A percentile compares a stretch with the other conserved stretches of the same genome.
These are phyloP conservation scores for Pseudogymnoascus sp. DNA, from an alignment of 2,329 filamentous ascomycete species.

Conservation along the genomic window DNA sequence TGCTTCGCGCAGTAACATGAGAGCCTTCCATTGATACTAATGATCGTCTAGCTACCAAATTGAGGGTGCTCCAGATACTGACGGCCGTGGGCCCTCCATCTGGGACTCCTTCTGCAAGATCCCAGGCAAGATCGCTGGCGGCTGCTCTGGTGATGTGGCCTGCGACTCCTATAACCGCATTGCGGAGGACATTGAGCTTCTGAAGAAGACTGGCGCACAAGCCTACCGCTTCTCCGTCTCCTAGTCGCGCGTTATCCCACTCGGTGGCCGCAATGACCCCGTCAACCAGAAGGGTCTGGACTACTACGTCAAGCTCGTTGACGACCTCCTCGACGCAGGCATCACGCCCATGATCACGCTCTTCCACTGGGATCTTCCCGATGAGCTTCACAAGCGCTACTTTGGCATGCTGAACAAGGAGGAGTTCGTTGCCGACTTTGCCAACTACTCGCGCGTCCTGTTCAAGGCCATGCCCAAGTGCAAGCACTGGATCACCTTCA, in stretches of 20 bases:
- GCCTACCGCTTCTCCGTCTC: constrained; percentile 81
- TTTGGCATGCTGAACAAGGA: constrained; percentile 72
- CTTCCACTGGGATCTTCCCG: constrained; percentile 83
- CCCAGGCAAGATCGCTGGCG: constrained; percentile 76
- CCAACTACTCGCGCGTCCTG: constrained; percentile 67
- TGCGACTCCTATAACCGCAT: constrained; percentile 84
- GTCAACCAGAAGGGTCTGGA: constrained; percentile 71
- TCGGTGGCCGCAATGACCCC: constrained; percentile 76
- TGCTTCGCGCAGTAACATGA: not conserved
- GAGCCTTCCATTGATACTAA: not conserved
- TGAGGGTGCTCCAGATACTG: constrained; percentile 66
- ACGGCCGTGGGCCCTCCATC: constrained; percentile 75
- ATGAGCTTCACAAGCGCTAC: constrained; percentile 71
- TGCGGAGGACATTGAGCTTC: constrained; percentile 66
- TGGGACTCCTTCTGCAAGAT: constrained; percentile 85
- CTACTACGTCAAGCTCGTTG: constrained; percentile 72
- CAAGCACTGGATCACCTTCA: constrained; percentile 86
- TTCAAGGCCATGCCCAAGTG: constrained; percentile 70
- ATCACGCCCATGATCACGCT: constrained; percentile 78
- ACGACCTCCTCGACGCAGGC: constrained; percentile 67
- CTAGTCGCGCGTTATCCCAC: constrained; percentile 76
- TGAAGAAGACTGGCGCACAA: constrained; percentile 66
- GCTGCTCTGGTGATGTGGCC: constrained; percentile 65
- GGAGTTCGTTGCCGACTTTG: constrained; percentile 77
- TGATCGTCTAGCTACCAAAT: constrained; percentile 65